These are phyloP conservation scores for Draba incana DNA, from an alignment of 345 rosid species.

Conservation along the genomic window DNA sequence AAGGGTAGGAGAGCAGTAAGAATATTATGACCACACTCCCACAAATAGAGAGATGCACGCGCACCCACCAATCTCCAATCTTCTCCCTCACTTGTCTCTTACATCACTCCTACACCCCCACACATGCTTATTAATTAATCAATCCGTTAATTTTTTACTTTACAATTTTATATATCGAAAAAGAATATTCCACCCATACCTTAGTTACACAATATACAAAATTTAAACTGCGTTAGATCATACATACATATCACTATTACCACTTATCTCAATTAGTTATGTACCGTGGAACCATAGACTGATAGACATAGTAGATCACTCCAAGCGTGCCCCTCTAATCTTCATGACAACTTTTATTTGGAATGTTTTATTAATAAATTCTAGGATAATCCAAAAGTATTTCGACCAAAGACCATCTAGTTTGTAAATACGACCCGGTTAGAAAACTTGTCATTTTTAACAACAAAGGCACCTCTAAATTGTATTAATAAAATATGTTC, in stretches of 20 bases:
- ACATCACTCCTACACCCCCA: conserved; percentile 33
- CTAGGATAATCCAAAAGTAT: conserved; percentile 1
- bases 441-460: too few relatives aligned
- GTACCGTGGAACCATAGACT: conserved; percentile 20
- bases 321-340: conserved; percentile 29
- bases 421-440: conserved; percentile 1
- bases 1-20: conserved; percentile 28
- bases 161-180: background rate
- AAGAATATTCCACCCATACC: conserved; percentile 26
- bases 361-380: background rate
- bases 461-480: too few relatives aligned
- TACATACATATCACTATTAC: conserved; percentile 26
- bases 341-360: conserved; percentile 12
- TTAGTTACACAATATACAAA: conserved; percentile 6
- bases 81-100: conserved; percentile 35
- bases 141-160: conserved; percentile 1
- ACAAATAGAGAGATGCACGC: conserved; percentile 61
- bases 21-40: conserved; percentile 66
- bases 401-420: conserved; percentile 15
- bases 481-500: too few relatives aligned
- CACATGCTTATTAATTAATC: conserved; percentile 37
- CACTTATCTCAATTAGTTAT: conserved; percentile 17
- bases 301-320: conserved; percentile 27
- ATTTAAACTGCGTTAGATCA: conserved; percentile 9
- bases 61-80: conserved; percentile 77